These are phyloP conservation scores for Alternaria brassicicola DNA, from an alignment of 2,329 filamentous ascomycete species.

Conservation along the genomic window DNA sequence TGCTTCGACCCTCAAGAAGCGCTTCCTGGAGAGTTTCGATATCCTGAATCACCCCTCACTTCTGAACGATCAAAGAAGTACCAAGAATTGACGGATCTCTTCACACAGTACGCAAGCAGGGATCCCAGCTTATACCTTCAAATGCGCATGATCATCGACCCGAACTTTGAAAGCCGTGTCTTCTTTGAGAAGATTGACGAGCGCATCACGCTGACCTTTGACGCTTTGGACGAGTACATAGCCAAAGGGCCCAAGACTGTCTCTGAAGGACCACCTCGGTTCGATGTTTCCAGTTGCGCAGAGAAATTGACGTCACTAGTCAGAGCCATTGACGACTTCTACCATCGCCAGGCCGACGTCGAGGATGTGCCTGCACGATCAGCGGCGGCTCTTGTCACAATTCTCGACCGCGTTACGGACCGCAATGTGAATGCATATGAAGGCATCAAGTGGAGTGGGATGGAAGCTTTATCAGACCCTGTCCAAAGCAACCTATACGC, in stretches of 20 bases:
- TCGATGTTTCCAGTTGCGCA: constrained; percentile 41
- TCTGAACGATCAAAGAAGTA: constrained; percentile 42
- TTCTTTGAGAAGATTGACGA: constrained; percentile 47
- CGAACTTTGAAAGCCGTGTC: constrained; percentile 40
- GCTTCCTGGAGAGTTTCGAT: constrained; percentile 43
- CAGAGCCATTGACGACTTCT: constrained; percentile 36
- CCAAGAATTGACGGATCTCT: constrained; percentile 37
- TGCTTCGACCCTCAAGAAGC: constrained; percentile 46
- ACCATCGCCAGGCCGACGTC: constrained; percentile 29
- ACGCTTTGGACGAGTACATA: constrained; percentile 41
- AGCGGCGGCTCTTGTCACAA: constrained; percentile 39
- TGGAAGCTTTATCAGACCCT: constrained; percentile 32
- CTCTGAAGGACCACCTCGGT: constrained; percentile 27
- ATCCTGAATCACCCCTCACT: constrained; percentile 30
- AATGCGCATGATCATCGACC: constrained; percentile 38
- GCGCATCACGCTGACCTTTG: constrained; percentile 37
- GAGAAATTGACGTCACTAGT: constrained; percentile 37
- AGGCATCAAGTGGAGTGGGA: constrained; percentile 35
- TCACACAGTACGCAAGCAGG: constrained; percentile 35
- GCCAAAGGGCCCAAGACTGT: constrained; percentile 32
- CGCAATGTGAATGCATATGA: constrained; percentile 44
- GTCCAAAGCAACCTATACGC: constrained; percentile 42
- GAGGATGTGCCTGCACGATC: constrained; percentile 34
- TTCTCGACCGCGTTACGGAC: constrained; percentile 41
- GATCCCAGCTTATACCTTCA: constrained; percentile 37